Conservation (phyloP, 306 rosid genomes). For the Cercis canadensis region DNA sequence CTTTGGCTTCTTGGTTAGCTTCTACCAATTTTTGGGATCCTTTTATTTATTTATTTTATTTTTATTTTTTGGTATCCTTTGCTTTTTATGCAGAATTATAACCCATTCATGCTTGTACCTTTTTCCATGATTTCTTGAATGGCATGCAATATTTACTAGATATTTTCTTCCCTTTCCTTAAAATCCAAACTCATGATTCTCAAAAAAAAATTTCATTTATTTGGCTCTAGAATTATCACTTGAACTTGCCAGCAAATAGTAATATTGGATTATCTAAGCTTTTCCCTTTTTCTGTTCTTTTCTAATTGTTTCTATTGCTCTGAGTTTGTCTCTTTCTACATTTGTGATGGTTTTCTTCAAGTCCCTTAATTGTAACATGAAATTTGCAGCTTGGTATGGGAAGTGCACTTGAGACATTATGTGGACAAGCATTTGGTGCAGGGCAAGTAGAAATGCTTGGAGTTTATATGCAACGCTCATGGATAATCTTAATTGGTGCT, state of each 20-base stretch:
- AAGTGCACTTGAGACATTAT: conserved; percentile 93
- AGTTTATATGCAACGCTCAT: conserved; percentile 88
- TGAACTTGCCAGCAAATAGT: too few species aligned
- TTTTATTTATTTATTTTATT: not conserved
- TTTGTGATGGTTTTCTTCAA: too few species aligned
- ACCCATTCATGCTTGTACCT: not conserved
- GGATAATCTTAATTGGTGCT: conserved; percentile 65
- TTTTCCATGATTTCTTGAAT: too few species aligned
- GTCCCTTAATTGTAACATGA: not conserved
- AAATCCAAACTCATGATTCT: too few species aligned
- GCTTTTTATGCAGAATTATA: not conserved
- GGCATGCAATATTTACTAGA: too few species aligned
- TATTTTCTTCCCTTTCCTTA: too few species aligned
- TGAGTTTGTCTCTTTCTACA: too few species aligned
- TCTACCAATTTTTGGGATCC: conserved; percentile 1
- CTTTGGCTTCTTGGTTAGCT: conserved; percentile 88
- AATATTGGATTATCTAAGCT: not conserved
- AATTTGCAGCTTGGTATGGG: conserved; percentile 92
- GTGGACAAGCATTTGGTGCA: conserved; percentile 98
- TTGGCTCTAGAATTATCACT: too few species aligned
- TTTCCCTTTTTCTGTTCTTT: not conserved
- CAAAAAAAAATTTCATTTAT: too few species aligned
- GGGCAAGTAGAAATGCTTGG: conserved; percentile 97
- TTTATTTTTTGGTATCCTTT: not conserved
- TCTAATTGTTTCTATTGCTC: too few species aligned